A percentile compares a stretch with the other conserved stretches of the same genome.
Conservation (phyloP, 2,329 filamentous ascomycete genomes). For the Botrytis squamosa region DNA sequence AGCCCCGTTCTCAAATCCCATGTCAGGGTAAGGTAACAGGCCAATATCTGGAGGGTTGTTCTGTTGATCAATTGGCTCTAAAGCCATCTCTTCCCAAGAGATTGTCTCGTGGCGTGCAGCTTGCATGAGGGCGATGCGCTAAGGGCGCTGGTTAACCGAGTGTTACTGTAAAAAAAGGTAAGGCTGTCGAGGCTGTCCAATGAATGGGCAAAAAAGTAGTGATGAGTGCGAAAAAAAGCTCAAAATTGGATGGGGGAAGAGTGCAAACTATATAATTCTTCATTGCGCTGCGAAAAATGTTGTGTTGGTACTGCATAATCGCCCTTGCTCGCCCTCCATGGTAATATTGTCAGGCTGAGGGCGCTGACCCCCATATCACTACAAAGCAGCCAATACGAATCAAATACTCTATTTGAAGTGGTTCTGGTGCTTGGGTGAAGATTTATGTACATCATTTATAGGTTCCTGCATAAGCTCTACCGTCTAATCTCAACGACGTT, state of each 20-base stretch:
- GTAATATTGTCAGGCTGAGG: background rate
- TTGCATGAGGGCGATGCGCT: background rate
- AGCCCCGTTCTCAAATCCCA: background rate
- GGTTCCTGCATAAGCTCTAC: background rate
- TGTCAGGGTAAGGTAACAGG: background rate
- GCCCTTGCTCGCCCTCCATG: background rate
- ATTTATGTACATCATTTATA: accelerated
- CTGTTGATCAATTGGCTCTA: background rate
- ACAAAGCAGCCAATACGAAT: background rate
- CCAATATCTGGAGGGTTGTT: background rate
- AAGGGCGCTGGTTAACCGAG: background rate
- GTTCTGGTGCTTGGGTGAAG: background rate
- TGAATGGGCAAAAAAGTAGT: background rate
- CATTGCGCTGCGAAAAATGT: accelerated
- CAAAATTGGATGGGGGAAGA: background rate
- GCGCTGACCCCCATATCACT: background rate
- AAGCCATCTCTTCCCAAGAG: background rate
- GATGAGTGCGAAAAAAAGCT: background rate
- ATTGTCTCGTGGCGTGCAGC: background rate
- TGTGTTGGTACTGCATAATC: background rate
- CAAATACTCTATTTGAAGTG: background rate
- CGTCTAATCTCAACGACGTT: background rate
- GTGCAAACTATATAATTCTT: background rate
- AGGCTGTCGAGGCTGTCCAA: background rate
- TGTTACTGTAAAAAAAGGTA: background rate